Percentiles rank a stretch among this genome's conserved stretches.
phyloP scores from a whole-genome alignment of 2,329 filamentous ascomycete genomes.

The Phialophora chinensis region DNA sequence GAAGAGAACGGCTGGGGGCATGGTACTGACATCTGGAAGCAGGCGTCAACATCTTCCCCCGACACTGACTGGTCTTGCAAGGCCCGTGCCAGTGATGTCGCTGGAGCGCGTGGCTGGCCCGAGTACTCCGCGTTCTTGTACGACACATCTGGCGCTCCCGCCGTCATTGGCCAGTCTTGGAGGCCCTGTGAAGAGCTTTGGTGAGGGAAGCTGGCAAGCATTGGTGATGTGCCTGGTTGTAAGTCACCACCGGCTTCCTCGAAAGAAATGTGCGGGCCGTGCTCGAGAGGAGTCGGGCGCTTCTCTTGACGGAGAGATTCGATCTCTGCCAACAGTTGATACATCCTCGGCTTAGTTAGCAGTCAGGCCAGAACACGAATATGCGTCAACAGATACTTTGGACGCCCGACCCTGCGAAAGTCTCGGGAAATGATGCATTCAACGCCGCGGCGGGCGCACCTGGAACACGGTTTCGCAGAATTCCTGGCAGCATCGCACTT shows the following conservation, averaged over 20 bases:
- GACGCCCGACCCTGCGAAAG: constrained; percentile 16
- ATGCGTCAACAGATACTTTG: constrained; percentile 18
- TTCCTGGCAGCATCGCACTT: constrained; percentile 24
- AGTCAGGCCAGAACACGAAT: constrained; percentile 6
- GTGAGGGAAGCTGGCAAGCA: not conserved
- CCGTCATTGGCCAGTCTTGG: not conserved
- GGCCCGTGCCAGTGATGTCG: not conserved
- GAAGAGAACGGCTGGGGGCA: not conserved
- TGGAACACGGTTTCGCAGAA: constrained; percentile 24
- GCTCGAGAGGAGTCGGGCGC: not conserved
- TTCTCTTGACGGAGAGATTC: constrained; percentile 11
- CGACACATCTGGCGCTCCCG: not conserved
- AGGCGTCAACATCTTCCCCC: constrained; percentile 6
- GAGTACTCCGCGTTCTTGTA: not conserved
- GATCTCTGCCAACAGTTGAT: constrained; percentile 30
- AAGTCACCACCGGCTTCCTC: not conserved
- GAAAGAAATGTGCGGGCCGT: not conserved
- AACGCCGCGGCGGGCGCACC: constrained; percentile 10
- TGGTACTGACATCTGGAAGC: constrained; percentile 7
- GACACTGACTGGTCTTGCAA: constrained; percentile 10
- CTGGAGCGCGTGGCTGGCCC: not conserved
- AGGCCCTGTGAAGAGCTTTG: not conserved
- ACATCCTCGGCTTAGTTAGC: constrained; percentile 22
- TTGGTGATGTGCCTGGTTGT: not conserved
- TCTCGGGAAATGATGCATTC: constrained; percentile 15